phyloP scores from a whole-genome alignment of 768 basidiomycete species.

The Pleurotus djamor region DNA sequence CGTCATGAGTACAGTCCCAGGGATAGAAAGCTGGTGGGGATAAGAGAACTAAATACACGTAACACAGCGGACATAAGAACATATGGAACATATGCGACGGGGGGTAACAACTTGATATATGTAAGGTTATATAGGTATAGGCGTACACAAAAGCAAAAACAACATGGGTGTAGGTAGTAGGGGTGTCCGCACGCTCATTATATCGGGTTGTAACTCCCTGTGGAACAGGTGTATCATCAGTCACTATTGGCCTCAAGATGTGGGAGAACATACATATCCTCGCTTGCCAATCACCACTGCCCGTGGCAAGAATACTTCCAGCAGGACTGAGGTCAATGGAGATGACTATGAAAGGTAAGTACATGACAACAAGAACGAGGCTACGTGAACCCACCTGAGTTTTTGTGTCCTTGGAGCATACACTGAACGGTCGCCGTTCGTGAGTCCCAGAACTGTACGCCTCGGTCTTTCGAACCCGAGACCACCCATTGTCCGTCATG shows the following conservation, averaged over 20 bases:
- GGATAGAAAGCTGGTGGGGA: too few species aligned
- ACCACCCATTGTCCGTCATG: slow-evolving; percentile 91
- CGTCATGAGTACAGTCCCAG: too few species aligned
- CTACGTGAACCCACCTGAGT: slow-evolving; percentile 37
- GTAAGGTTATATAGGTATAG: not conserved
- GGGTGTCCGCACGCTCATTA: not conserved
- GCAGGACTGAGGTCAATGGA: slow-evolving; percentile 47
- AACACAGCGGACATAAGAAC: not conserved
- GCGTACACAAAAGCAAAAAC: not conserved
- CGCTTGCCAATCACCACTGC: slow-evolving; percentile 53
- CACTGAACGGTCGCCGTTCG: slow-evolving; percentile 77
- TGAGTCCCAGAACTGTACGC: slow-evolving; percentile 93
- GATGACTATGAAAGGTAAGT: slow-evolving; percentile 33
- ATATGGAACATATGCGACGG: not conserved
- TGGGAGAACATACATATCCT: slow-evolving; percentile 44
- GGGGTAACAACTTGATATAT: not conserved
- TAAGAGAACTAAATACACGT: too few species aligned
- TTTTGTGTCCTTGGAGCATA: slow-evolving; percentile 81
- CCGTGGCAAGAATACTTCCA: slow-evolving; percentile 27
- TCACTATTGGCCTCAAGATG: not conserved
- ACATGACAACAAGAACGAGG: not conserved
- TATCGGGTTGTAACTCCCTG: slow-evolving; percentile 4
- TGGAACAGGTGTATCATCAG: not conserved
- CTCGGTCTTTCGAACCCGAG: slow-evolving; percentile 91
- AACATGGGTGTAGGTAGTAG: not conserved